phyloP scores from a whole-genome alignment of 1,284 basidiomycete genomes.

The Moesziomyces aphidis region DNA sequence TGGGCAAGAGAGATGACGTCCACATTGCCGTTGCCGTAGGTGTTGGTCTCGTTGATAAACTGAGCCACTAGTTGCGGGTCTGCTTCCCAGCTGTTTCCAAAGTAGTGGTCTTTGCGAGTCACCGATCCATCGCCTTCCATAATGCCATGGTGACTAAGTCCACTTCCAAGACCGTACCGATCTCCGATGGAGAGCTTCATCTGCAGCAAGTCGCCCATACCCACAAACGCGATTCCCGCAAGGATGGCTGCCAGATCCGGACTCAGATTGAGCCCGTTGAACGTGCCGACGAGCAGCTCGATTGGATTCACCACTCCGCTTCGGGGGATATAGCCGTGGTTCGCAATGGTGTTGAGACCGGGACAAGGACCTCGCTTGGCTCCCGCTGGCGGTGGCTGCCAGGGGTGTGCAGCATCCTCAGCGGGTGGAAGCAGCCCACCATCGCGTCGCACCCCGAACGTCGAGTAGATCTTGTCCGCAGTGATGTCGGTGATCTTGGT shows the following conservation, averaged over 20 bases:
- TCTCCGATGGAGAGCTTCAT: slow-evolving; percentile 45
- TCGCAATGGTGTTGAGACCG: slow-evolving; percentile 67
- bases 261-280: slow-evolving; percentile 53
- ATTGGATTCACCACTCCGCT: slow-evolving; percentile 61
- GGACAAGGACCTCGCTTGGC: slow-evolving; percentile 64
- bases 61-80: slow-evolving; percentile 14
- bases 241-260: slow-evolving; percentile 61
- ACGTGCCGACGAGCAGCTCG: slow-evolving; percentile 50
- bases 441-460: slow-evolving; percentile 20
- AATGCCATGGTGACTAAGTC: slow-evolving; percentile 32
- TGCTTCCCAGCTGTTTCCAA: slow-evolving; percentile 36
- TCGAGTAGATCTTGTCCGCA: slow-evolving; percentile 15
- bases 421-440: slow-evolving; percentile 6
- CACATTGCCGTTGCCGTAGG: slow-evolving; percentile 29
- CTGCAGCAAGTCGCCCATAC: slow-evolving; percentile 55
- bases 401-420: slow-evolving; percentile 22
- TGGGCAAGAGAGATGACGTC: slow-evolving; percentile 21
- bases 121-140: slow-evolving; percentile 41
- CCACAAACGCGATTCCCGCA: slow-evolving; percentile 58
- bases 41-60: slow-evolving; percentile 44
- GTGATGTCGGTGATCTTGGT: slow-evolving; percentile 21
- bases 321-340: slow-evolving; percentile 53
- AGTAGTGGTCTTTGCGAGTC: slow-evolving; percentile 40
- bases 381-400: slow-evolving; percentile 16
- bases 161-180: slow-evolving; percentile 19